Conservation (phyloP, 1,284 basidiomycete genomes). For the Cronartium quercuum region DNA sequence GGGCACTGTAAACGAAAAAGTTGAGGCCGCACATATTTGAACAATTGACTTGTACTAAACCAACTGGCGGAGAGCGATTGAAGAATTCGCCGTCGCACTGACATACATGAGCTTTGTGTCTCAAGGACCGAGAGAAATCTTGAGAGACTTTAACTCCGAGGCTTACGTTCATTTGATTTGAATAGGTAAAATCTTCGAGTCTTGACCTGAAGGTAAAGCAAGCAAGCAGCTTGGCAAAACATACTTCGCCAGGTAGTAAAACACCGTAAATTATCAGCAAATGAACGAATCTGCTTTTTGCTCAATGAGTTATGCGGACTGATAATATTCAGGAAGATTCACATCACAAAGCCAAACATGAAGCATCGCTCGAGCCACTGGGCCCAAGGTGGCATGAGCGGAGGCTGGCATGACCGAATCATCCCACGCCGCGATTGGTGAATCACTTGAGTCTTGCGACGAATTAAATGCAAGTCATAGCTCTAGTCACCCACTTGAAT, state of each 20-base stretch:
- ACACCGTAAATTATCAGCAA: not conserved
- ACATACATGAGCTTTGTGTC: no score
- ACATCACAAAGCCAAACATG: not conserved
- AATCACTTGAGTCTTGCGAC: not conserved
- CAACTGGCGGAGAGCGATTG: not conserved
- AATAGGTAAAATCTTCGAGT: not conserved
- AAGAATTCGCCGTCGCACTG: no score
- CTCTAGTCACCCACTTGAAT: not conserved
- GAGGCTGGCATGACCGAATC: not conserved
- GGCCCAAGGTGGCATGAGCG: not conserved
- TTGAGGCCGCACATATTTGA: not conserved
- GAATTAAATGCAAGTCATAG: not conserved
- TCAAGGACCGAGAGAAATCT: no score
- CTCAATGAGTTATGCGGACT: not conserved
- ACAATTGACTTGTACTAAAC: not conserved
- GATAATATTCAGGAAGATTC: not conserved
- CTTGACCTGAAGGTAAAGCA: not conserved
- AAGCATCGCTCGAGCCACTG: not conserved
- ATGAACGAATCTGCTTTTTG: not conserved
- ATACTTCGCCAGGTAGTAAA: not conserved
- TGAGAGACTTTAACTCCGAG: no score
- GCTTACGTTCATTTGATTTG: not conserved
- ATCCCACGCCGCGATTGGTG: not conserved
- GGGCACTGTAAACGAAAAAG: not conserved
- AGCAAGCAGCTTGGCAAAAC: not conserved